phyloP scores from a whole-genome alignment of 257 asterid species.

The Plectranthus barbatus region DNA sequence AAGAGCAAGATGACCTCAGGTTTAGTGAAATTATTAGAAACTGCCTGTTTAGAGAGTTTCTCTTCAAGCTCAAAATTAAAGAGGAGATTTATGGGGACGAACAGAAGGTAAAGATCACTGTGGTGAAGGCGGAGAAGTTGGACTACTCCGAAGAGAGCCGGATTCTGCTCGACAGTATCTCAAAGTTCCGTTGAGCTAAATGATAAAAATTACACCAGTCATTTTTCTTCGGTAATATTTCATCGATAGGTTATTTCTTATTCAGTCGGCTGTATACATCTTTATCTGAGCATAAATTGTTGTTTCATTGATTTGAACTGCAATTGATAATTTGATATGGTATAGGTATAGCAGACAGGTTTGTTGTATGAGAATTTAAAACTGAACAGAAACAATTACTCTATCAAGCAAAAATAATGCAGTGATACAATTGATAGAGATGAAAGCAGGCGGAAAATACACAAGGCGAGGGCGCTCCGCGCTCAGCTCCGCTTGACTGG shows the following conservation, averaged over 20 bases:
- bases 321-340: no score
- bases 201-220: no score
- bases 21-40: constrained; percentile 46
- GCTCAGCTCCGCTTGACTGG: constrained; percentile 74
- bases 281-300: no score
- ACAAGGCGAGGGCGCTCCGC: not conserved
- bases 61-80: constrained; percentile 67
- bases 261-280: no score
- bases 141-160: constrained; percentile 50
- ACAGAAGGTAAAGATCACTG: constrained; percentile 73
- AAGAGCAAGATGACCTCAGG: constrained; percentile 40
- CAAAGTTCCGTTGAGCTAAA: constrained; percentile 20
- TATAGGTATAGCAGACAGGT: not conserved
- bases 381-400: not conserved
- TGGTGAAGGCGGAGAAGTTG: constrained; percentile 80
- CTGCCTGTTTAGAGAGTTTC: constrained; percentile 58
- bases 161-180: constrained; percentile 41
- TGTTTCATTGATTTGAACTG: not conserved
- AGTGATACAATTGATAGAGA: constrained; percentile 18
- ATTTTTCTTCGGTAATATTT: not conserved
- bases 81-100: constrained; percentile 89
- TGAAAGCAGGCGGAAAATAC: not conserved
- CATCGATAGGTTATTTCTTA: no score
- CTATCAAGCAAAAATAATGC: constrained; percentile 21
- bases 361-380: constrained; percentile 12